Evolutionary conservation across 148 eudicot species (phyloP).

Genomic region (Pouteria glomerata): DNA sequence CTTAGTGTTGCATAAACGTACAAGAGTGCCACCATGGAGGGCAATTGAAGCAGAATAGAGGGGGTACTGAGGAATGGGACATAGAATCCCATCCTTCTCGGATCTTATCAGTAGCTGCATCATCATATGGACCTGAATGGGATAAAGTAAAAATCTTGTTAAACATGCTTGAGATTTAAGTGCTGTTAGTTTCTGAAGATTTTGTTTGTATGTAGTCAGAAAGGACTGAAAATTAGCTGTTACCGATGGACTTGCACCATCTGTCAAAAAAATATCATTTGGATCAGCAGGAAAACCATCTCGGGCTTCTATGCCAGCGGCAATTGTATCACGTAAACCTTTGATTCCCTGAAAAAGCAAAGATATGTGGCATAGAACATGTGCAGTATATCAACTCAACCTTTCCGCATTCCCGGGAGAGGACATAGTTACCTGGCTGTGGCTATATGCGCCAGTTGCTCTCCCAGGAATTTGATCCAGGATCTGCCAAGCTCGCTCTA

Average conservation of each 20-base stretch:
- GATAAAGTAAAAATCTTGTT: neutral
- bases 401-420: neutral
- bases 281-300: conserved; percentile 91
- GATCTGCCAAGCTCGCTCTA: conserved; percentile 79
- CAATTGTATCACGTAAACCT: conserved; percentile 86
- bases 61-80: conserved; percentile 97
- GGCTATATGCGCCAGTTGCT: conserved; percentile 97
- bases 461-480: conserved; percentile 89
- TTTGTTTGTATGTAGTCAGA: neutral
- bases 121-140: conserved; percentile 87
- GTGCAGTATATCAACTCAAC: neutral
- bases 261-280: conserved; percentile 93
- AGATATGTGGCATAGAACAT: neutral
- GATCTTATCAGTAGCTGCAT: conserved; percentile 87
- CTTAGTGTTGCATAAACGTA: conserved; percentile 23
- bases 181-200: neutral
- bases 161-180: neutral
- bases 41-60: conserved; percentile 95
- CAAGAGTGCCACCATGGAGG: conserved; percentile 96
- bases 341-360: conserved; percentile 56
- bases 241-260: conserved; percentile 87
- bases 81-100: conserved; percentile 84
- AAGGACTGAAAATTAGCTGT: neutral
- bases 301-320: conserved; percentile 90
- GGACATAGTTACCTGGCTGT: conserved; percentile 58